These are phyloP conservation scores for Fraxinus greggii DNA, from an alignment of 305 asterid species.

Conservation along the genomic window DNA sequence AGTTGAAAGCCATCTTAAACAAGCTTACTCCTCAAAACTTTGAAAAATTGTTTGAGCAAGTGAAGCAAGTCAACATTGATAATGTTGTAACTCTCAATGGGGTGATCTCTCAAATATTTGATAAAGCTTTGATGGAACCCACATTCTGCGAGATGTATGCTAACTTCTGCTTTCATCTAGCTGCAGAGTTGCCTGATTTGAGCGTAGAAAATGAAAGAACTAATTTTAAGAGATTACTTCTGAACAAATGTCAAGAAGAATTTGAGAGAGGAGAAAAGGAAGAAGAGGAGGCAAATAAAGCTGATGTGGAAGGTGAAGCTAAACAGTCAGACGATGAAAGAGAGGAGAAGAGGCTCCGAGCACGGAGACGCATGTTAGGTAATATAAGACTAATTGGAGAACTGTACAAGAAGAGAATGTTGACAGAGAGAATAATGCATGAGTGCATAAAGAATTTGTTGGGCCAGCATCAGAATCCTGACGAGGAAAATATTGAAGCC, in stretches of 20 bases:
- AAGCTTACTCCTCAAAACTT: slow-evolving; percentile 87
- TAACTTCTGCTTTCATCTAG: slow-evolving; percentile 66
- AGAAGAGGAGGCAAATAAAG: slow-evolving; percentile 64
- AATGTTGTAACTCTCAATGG: slow-evolving; percentile 64
- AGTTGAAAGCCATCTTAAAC: slow-evolving; percentile 70
- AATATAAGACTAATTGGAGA: slow-evolving; percentile 85
- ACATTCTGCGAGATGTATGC: slow-evolving; percentile 94
- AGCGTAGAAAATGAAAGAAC: slow-evolving; percentile 57
- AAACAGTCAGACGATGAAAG: slow-evolving; percentile 61
- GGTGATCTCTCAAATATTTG: slow-evolving; percentile 80
- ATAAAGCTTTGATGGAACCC: slow-evolving; percentile 86
- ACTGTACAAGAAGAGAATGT: slow-evolving; percentile 75
- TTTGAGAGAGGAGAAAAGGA: slow-evolving; percentile 82
- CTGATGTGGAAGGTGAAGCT: slow-evolving; percentile 61
- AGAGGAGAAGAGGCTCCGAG: slow-evolving; percentile 57
- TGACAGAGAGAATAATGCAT: slow-evolving; percentile 78
- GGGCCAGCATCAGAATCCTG: slow-evolving; percentile 67
- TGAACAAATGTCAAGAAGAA: slow-evolving; percentile 83
- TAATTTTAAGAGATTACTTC: slow-evolving; percentile 66
- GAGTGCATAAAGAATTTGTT: slow-evolving; percentile 71
- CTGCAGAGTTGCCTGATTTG: slow-evolving; percentile 65
- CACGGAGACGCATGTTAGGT: slow-evolving; percentile 74
- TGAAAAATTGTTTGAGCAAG: slow-evolving; percentile 70
- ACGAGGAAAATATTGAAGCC: slow-evolving; percentile 77
- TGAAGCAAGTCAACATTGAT: slow-evolving; percentile 66